These are phyloP conservation scores for Pythium angustatum DNA, from an alignment of 352 stramenopile species.

Conservation along the genomic window DNA sequence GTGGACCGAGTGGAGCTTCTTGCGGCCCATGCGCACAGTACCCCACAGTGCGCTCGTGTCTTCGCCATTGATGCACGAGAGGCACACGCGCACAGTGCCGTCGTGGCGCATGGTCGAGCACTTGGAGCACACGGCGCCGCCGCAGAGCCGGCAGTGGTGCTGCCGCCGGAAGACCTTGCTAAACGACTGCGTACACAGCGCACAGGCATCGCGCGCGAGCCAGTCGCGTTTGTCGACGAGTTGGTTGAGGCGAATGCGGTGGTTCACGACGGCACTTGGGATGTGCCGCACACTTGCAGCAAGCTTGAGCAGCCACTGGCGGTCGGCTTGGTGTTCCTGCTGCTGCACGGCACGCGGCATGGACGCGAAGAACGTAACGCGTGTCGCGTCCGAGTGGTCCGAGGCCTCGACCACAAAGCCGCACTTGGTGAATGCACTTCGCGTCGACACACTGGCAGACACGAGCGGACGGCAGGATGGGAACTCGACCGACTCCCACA, in stretches of 20 bases:
- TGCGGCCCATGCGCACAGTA: constrained; percentile 41
- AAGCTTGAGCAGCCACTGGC: constrained; percentile 59
- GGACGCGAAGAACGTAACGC: constrained; percentile 78
- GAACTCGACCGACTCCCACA: constrained; percentile 71
- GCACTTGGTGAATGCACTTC: constrained; percentile 53
- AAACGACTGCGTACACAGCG: constrained; percentile 64
- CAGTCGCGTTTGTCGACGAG: constrained; percentile 61
- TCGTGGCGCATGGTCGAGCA: constrained; percentile 64
- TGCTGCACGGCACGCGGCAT: not conserved
- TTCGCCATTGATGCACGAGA: constrained; percentile 74
- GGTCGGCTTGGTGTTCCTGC: constrained; percentile 4
- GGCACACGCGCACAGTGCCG: constrained; percentile 52
- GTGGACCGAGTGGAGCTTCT: constrained; percentile 31
- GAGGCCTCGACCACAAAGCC: constrained; percentile 79
- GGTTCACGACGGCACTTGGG: constrained; percentile 71
- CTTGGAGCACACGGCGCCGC: constrained; percentile 73
- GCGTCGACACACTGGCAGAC: constrained; percentile 46
- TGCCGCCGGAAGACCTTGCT: constrained; percentile 66
- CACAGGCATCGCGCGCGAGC: constrained; percentile 58
- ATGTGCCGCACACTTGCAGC: constrained; percentile 53
- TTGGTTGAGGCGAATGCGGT: constrained; percentile 64
- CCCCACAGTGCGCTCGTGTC: constrained; percentile 39
- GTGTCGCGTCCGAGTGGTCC: constrained; percentile 58
- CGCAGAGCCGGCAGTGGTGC: constrained; percentile 82
- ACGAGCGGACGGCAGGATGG: constrained; percentile 53